These are phyloP conservation scores for Colletotrichum gigasporum DNA, from an alignment of 2,329 filamentous ascomycete species.

Conservation along the genomic window DNA sequence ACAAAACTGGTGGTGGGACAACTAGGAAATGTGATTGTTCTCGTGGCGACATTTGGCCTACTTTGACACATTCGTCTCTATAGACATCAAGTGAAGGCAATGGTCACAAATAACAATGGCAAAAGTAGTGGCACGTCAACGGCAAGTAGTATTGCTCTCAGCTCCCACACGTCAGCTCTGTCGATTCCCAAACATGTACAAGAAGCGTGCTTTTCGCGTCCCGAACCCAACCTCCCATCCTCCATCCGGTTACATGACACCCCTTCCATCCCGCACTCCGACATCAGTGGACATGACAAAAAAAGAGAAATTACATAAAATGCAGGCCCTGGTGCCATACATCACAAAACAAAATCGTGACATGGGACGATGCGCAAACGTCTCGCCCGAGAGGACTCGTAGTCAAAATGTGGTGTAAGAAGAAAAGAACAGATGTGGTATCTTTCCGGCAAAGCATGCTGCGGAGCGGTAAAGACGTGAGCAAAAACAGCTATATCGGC, in stretches of 20 bases:
- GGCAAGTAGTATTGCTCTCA: constrained; percentile 18
- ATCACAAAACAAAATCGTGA: background rate
- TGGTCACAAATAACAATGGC: too few species aligned
- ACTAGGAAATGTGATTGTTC: too few species aligned
- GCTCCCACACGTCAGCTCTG: background rate
- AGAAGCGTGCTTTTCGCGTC: constrained; percentile 14
- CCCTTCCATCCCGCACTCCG: constrained; percentile 14
- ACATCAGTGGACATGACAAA: constrained; percentile 26
- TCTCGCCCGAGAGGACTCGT: constrained; percentile 2
- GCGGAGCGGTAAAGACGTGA: constrained; percentile 29
- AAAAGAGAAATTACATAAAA: constrained; percentile 18
- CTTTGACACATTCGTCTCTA: too few species aligned
- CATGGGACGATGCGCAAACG: background rate
- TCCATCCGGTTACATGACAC: constrained; percentile 13
- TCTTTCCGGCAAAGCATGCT: constrained; percentile 32
- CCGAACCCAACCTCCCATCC: background rate
- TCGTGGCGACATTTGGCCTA: too few species aligned
- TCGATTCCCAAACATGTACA: constrained; percentile 24
- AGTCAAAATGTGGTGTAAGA: background rate
- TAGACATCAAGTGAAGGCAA: too few species aligned
- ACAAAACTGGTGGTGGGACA: too few species aligned
- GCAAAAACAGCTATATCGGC: constrained; percentile 18
- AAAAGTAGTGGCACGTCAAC: constrained; percentile 1
- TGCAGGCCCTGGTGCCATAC: background rate
- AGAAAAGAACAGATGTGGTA: constrained; percentile 27